Evolutionary conservation across 1,284 basidiomycete genomes (phyloP).

Genomic region (Bjerkandera adusta): DNA sequence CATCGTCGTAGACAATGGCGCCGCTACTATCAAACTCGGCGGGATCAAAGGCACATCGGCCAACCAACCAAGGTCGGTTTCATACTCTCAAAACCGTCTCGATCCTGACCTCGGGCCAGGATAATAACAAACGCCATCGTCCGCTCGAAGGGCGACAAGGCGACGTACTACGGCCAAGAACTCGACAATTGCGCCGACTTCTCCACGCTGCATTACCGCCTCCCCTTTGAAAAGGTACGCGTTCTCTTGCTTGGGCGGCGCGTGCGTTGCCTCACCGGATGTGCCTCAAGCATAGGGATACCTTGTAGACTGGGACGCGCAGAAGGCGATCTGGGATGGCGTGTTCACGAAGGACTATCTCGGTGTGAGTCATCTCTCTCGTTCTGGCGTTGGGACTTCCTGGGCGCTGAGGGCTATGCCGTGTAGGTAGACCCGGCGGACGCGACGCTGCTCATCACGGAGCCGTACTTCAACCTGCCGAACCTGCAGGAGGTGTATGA

Average conservation of each 20-base stretch:
- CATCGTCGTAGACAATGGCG: constrained; percentile 86
- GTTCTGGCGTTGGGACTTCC: no score
- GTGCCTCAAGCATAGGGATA: constrained; percentile 74
- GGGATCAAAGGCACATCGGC: constrained; percentile 8
- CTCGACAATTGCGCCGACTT: constrained; percentile 73
- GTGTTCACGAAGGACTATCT: constrained; percentile 72
- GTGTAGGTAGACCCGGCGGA: constrained; percentile 68
- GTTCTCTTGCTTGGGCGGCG: not conserved
- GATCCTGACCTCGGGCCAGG: constrained; percentile 35
- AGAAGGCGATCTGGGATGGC: constrained; percentile 90
- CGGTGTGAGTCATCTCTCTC: constrained; percentile 48
- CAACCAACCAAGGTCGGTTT: constrained; percentile 2
- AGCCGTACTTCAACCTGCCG: constrained; percentile 91
- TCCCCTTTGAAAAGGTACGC: constrained; percentile 84
- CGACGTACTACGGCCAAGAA: constrained; percentile 82
- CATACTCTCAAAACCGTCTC: constrained; percentile 2
- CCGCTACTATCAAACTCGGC: constrained; percentile 78
- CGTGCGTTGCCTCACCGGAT: constrained; percentile 8
- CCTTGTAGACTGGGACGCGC: constrained; percentile 88
- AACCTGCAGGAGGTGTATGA: constrained; percentile 91
- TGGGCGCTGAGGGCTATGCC: no score
- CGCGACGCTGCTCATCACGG: constrained; percentile 81
- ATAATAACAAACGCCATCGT: constrained; percentile 77
- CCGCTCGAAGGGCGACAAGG: constrained; percentile 77
- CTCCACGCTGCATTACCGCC: constrained; percentile 74